Evolutionary conservation across 1,284 basidiomycete species (phyloP).

Genomic region (Peniophora sp.): DNA sequence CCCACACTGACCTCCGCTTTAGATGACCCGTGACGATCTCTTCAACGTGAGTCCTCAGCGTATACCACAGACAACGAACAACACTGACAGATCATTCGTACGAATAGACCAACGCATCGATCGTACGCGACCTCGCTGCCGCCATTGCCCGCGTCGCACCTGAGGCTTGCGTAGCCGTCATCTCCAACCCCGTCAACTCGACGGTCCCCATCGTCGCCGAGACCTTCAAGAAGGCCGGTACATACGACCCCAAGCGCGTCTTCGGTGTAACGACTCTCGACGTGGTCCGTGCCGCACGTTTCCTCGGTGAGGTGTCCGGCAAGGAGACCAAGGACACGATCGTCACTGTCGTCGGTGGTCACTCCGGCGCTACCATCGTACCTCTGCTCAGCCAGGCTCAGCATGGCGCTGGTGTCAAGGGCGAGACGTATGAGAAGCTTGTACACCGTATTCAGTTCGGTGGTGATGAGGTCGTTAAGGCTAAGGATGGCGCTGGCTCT

Average conservation of each 20-base stretch:
- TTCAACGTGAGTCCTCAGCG: conserved; percentile 76
- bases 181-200: conserved; percentile 94
- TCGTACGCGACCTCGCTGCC: conserved; percentile 92
- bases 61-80: background rate
- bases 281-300: conserved; percentile 91
- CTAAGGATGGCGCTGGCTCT: conserved; percentile 83
- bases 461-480: conserved; percentile 90
- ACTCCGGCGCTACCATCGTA: conserved; percentile 94
- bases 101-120: conserved; percentile 84
- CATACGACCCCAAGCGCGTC: conserved; percentile 78
- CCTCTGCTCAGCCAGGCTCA: conserved; percentile 84
- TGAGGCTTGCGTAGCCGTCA: conserved; percentile 89
- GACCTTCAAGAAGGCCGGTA: conserved; percentile 89
- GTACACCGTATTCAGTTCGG: conserved; percentile 94
- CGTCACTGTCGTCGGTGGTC: conserved; percentile 91
- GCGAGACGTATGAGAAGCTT: conserved; percentile 63
- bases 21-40: conserved; percentile 98
- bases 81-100: background rate
- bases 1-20: conserved; percentile 21
- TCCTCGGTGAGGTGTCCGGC: conserved; percentile 73
- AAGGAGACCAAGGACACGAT: conserved; percentile 59
- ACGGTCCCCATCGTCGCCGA: conserved; percentile 97
- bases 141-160: conserved; percentile 85
- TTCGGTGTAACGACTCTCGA: conserved; percentile 97
- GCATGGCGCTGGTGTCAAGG: conserved; percentile 57